Evolutionary conservation across 2,329 filamentous ascomycete genomes (phyloP).

Genomic region (Trichoderma aggressivum): DNA sequence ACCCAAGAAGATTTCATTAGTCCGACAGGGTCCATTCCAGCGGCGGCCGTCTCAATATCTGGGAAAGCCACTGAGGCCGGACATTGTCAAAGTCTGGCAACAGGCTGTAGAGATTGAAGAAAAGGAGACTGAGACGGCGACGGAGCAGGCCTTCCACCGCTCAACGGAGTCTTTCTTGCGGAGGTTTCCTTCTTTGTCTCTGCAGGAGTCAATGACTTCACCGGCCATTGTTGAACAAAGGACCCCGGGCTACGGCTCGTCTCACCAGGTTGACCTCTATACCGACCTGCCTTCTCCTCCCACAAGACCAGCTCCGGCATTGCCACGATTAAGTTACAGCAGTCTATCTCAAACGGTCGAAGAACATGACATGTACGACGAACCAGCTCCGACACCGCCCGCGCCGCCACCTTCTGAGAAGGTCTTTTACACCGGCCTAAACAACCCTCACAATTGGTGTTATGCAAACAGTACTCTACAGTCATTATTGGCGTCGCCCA

Average conservation of each 20-base stretch:
- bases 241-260: slow-evolving; percentile 29
- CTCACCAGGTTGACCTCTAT: slow-evolving; percentile 40
- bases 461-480: slow-evolving; percentile 93
- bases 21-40: slow-evolving; percentile 1
- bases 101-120: slow-evolving; percentile 67
- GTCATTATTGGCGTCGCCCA: slow-evolving; percentile 69
- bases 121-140: slow-evolving; percentile 36
- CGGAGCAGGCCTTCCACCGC: slow-evolving; percentile 56
- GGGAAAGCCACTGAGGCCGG: slow-evolving; percentile 68
- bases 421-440: slow-evolving; percentile 58
- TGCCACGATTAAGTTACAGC: slow-evolving; percentile 72
- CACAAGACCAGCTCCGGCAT: slow-evolving; percentile 62
- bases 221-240: slow-evolving; percentile 27
- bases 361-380: slow-evolving; percentile 34
- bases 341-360: slow-evolving; percentile 55
- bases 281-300: slow-evolving; percentile 56
- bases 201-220: slow-evolving; percentile 57
- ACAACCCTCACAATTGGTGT: slow-evolving; percentile 79
- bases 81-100: slow-evolving; percentile 79
- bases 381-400: slow-evolving; percentile 38
- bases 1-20: not conserved
- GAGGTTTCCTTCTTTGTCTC: slow-evolving; percentile 69
- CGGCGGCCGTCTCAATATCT: slow-evolving; percentile 41
- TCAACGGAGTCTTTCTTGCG: slow-evolving; percentile 81
- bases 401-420: slow-evolving; percentile 34